A percentile compares a stretch with the other conserved stretches of the same genome.
Conservation (phyloP, 1,139 yeast genomes). For the Taiozyma onychis region DNA sequence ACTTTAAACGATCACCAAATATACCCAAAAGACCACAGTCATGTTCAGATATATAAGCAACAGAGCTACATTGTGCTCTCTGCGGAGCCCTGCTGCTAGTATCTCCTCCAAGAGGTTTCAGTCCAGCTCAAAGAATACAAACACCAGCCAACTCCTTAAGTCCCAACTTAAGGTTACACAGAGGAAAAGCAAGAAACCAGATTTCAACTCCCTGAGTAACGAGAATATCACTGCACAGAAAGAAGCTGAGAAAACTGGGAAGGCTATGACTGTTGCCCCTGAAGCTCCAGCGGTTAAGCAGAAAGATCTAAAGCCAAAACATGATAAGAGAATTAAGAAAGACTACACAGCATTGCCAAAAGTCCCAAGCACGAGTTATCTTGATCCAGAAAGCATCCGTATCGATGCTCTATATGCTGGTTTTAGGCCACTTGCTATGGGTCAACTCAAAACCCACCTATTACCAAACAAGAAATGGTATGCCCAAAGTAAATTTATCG, state of each 20-base stretch:
- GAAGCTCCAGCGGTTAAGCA: background rate
- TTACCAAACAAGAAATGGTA: slow-evolving; percentile 5
- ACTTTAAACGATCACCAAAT: background rate
- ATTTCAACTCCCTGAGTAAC: slow-evolving; percentile 20
- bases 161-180: slow-evolving; percentile 1
- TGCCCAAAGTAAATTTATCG: background rate
- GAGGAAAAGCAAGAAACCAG: background rate
- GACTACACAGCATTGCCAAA: slow-evolving; percentile 22
- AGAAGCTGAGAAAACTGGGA: background rate
- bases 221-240: slow-evolving; percentile 11
- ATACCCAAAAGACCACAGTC: background rate
- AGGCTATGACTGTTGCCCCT: background rate
- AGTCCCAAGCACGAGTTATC: slow-evolving; percentile 17
- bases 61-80: background rate
- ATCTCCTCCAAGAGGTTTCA: slow-evolving; percentile 4
- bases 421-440: slow-evolving; percentile 19
- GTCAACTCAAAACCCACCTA: slow-evolving; percentile 7
- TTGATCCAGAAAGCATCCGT: slow-evolving; percentile 14
- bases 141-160: slow-evolving; percentile 6
- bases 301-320: background rate
- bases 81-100: background rate
- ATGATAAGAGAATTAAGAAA: slow-evolving; percentile 9
- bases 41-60: background rate
- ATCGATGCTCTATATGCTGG: slow-evolving; percentile 20
- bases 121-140: slow-evolving; percentile 7